A percentile compares a stretch with the other conserved stretches of the same genome.
These are phyloP conservation scores for Euphorbia peplus DNA, from an alignment of 345 rosid genomes.

Conservation along the genomic window DNA sequence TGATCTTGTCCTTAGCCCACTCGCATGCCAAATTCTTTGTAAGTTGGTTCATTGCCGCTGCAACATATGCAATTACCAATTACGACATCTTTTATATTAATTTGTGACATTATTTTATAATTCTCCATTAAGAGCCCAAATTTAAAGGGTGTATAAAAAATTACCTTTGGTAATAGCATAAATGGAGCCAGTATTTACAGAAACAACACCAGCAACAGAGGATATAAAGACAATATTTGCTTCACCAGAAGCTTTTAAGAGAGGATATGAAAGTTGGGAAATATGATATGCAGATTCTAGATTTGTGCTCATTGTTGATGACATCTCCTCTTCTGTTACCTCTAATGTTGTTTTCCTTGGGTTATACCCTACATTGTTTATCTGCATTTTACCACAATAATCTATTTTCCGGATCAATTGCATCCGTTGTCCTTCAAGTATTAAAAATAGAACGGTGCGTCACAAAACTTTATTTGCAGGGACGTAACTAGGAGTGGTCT, in stretches of 20 bases:
- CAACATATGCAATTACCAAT: too few relatives aligned
- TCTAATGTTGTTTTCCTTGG: conserved; percentile 3
- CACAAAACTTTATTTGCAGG: too few relatives aligned
- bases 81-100: too few relatives aligned
- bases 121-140: background rate
- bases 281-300: conserved; percentile 20
- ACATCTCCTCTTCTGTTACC: conserved; percentile 9
- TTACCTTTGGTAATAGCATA: conserved; percentile 17
- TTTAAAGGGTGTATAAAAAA: background rate
- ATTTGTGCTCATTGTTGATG: conserved; percentile 1
- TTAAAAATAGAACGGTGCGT: too few relatives aligned
- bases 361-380: conserved; percentile 22
- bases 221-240: conserved; percentile 24
- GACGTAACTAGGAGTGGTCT: too few relatives aligned
- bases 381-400: background rate
- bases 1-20: conserved; percentile 29
- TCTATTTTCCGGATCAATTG: background rate
- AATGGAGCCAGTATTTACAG: background rate
- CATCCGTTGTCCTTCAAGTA: background rate
- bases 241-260: conserved; percentile 13
- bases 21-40: conserved; percentile 26
- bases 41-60: conserved; percentile 26
- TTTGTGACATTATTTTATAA: too few relatives aligned
- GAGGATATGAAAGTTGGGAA: conserved; percentile 26
- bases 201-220: conserved; percentile 19